A percentile compares a stretch with the other conserved stretches of the same genome.
Evolutionary conservation across 225 moss, liverwort and hornwort genomes (phyloP).

Genomic region (Sphagnum tenellum): DNA sequence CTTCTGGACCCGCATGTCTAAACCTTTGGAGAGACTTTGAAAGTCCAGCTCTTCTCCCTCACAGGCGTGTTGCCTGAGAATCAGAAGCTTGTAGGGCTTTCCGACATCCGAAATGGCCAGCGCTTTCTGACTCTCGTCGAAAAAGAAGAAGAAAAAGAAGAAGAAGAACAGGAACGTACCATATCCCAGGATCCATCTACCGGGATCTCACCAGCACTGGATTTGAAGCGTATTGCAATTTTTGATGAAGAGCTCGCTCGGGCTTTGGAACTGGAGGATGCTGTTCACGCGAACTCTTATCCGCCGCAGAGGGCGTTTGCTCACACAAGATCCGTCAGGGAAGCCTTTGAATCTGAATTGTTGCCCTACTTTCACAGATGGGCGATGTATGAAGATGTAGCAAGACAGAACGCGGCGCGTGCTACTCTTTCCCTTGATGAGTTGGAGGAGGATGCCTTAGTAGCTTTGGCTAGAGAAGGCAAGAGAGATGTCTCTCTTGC

Average conservation of each 20-base stretch:
- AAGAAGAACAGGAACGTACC: constrained; percentile 13
- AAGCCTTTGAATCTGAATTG: constrained; percentile 15
- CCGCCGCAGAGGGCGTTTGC: constrained; percentile 3
- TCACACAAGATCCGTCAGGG: constrained; percentile 11
- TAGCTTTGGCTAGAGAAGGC: constrained; percentile 48
- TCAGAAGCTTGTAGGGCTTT: constrained; percentile 15
- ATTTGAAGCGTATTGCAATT: constrained; percentile 4
- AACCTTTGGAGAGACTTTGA: constrained; percentile 25
- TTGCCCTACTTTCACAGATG: constrained; percentile 20
- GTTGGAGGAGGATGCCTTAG: constrained; percentile 55
- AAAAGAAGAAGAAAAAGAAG: constrained; percentile 11
- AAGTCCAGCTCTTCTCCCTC: constrained; percentile 26
- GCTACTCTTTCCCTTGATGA: constrained; percentile 34
- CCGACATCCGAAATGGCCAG: constrained; percentile 10
- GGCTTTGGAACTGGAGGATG: constrained; percentile 27
- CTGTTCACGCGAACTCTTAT: constrained; percentile 10
- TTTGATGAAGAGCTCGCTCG: constrained; percentile 34
- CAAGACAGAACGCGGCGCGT: constrained; percentile 51
- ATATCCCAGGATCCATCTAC: constrained; percentile 1
- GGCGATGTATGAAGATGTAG: constrained; percentile 47
- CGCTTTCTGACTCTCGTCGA: constrained; percentile 15
- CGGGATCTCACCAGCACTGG: constrained; percentile 6
- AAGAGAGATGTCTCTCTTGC: constrained; percentile 21
- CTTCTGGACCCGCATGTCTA: too few relatives aligned
- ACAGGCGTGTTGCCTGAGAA: constrained; percentile 22